Evolutionary conservation across 257 asterid species (phyloP).

Genomic region (Fraxinus cuspidata): DNA sequence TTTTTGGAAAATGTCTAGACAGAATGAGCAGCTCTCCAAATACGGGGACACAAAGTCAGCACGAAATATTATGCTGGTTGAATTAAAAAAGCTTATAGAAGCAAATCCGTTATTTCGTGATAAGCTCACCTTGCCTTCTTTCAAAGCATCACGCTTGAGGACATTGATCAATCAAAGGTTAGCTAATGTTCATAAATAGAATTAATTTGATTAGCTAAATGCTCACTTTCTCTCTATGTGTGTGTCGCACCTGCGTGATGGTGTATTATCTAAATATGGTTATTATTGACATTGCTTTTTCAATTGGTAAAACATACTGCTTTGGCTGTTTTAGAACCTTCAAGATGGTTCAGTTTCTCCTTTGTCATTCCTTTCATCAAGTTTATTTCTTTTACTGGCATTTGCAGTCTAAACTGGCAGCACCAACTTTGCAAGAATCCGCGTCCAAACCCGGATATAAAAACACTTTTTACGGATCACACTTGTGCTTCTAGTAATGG

Average conservation of each 20-base stretch:
- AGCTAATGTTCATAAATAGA: slow-evolving; percentile 20
- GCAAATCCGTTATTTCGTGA: slow-evolving; percentile 94
- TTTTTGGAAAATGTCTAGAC: slow-evolving; percentile 49
- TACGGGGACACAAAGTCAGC: slow-evolving; percentile 96
- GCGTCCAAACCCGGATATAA: slow-evolving; percentile 90
- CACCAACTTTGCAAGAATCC: slow-evolving; percentile 99
- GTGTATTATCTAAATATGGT: background rate
- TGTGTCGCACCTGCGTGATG: background rate
- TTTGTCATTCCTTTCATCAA: slow-evolving; percentile 8
- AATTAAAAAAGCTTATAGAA: slow-evolving; percentile 85
- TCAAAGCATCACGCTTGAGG: slow-evolving; percentile 86
- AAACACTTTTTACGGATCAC: slow-evolving; percentile 88
- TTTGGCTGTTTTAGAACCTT: slow-evolving; percentile 14
- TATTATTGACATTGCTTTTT: slow-evolving; percentile 16
- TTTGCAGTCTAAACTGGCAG: slow-evolving; percentile 92
- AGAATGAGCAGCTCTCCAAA: slow-evolving; percentile 95
- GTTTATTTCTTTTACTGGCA: slow-evolving; percentile 23
- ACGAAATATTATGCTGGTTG: slow-evolving; percentile 82
- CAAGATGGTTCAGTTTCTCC: background rate
- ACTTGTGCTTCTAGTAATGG: slow-evolving; percentile 81
- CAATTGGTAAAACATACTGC: slow-evolving; percentile 12
- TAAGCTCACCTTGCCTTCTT: slow-evolving; percentile 74
- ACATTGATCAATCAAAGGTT: slow-evolving; percentile 93
- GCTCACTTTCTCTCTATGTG: background rate
- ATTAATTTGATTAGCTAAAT: slow-evolving; percentile 17